These are phyloP conservation scores for Cytospora schulzeri DNA, from an alignment of 2,329 filamentous ascomycete genomes.

Conservation along the genomic window DNA sequence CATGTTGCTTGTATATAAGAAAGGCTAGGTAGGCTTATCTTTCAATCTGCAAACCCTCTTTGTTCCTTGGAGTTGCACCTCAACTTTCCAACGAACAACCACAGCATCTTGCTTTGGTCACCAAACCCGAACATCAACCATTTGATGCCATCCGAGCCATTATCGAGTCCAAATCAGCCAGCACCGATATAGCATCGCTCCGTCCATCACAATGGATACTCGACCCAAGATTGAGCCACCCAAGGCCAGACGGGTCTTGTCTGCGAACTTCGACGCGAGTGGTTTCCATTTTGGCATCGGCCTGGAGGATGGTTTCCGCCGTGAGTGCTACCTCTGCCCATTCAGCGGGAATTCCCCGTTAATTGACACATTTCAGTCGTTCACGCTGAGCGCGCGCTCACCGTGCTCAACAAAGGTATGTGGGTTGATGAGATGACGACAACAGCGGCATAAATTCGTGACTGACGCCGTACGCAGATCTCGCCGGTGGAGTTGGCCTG, in stretches of 20 bases:
- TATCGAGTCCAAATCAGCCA: not conserved
- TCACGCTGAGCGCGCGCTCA: constrained; percentile 70
- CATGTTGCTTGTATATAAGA: constrained; percentile 19
- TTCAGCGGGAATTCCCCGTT: not conserved
- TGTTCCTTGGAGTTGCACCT: not conserved
- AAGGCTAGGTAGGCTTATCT: constrained; percentile 19
- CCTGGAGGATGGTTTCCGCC: constrained; percentile 81
- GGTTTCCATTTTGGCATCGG: constrained; percentile 85
- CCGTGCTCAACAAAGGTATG: constrained; percentile 53
- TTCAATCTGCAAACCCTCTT: constrained; percentile 7
- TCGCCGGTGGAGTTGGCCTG: constrained; percentile 79
- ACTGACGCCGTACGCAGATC: constrained; percentile 52
- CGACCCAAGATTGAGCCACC: constrained; percentile 81
- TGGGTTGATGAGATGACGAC: constrained; percentile 9
- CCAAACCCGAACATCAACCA: not conserved
- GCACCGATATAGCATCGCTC: not conserved
- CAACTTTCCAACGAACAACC: constrained; percentile 3
- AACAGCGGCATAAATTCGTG: constrained; percentile 36
- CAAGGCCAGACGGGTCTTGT: constrained; percentile 73
- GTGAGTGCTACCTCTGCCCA: constrained; percentile 51
- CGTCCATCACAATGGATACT: constrained; percentile 74
- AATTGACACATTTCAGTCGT: constrained; percentile 59
- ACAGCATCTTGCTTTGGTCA: not conserved
- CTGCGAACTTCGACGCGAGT: constrained; percentile 83
- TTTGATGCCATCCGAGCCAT: not conserved